Evolutionary conservation across 805 yeast species (phyloP).

Genomic region (Ascoidea asiatica): DNA sequence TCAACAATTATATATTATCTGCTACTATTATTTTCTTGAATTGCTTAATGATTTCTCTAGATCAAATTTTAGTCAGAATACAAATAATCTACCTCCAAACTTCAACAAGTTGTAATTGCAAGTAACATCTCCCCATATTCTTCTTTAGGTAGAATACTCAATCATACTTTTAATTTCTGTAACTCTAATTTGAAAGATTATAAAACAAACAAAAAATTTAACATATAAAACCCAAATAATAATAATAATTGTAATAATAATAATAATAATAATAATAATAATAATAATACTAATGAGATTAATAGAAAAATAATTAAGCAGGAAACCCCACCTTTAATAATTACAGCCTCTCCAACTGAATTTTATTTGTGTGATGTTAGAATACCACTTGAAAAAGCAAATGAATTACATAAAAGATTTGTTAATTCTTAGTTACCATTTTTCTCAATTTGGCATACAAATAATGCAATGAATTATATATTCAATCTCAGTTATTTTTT

Average conservation of each 20-base stretch:
- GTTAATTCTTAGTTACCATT: conserved; percentile 56
- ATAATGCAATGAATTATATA: conserved; percentile 60
- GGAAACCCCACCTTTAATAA: too few species aligned
- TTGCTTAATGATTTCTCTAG: conserved; percentile 29
- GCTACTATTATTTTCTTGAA: conserved; percentile 13
- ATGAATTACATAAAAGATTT: conserved; percentile 58
- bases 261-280: neutral
- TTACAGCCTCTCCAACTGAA: too few species aligned
- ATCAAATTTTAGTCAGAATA: conserved; percentile 20
- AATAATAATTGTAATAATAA: neutral
- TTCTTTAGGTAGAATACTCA: neutral
- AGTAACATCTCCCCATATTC: conserved; percentile 4
- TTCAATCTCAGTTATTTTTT: conserved; percentile 72
- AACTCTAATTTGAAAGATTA: too few species aligned
- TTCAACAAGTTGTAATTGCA: conserved; percentile 15
- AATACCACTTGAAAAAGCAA: conserved; percentile 55
- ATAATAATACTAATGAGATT: too few species aligned
- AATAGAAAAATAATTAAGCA: too few species aligned
- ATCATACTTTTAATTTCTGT: too few species aligned
- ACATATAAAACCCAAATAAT: neutral
- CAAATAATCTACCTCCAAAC: conserved; percentile 25
- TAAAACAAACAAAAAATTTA: too few species aligned
- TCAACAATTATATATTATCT: conserved; percentile 3
- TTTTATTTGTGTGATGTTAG: conserved; percentile 67
- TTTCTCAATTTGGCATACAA: conserved; percentile 65